Conservation (phyloP, 139 green algal species). For the Dunaliella primolecta region DNA sequence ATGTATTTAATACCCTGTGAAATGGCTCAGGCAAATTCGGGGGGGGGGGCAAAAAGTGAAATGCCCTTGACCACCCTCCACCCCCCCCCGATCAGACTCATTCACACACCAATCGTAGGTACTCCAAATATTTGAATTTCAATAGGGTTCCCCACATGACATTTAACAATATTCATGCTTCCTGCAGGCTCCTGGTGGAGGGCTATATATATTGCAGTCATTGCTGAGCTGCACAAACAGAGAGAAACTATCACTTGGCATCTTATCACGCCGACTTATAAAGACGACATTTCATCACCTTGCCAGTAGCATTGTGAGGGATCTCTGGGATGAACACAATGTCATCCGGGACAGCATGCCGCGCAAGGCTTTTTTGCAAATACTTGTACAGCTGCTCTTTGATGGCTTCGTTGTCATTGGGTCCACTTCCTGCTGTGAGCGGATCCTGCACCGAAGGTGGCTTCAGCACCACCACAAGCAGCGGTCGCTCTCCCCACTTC, state of each 20-base stretch:
- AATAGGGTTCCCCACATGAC: too few relatives aligned
- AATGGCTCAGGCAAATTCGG: too few relatives aligned
- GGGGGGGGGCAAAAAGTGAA: too few relatives aligned
- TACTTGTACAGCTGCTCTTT: conserved; percentile 28
- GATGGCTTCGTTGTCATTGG: conserved; percentile 6
- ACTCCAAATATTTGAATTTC: too few relatives aligned
- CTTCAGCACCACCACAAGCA: conserved; percentile 68
- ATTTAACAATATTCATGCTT: too few relatives aligned
- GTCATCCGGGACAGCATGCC: conserved; percentile 54
- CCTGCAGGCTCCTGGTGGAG: too few relatives aligned
- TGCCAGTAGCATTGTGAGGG: conserved; percentile 72
- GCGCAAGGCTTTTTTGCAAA: background rate
- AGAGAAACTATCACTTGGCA: background rate
- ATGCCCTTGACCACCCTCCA: too few relatives aligned
- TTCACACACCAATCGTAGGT: too few relatives aligned
- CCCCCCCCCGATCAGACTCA: too few relatives aligned
- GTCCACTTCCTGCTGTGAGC: background rate
- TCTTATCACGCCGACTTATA: background rate
- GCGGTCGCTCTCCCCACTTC: conserved; percentile 74
- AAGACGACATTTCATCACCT: conserved; percentile 13
- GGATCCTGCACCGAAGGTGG: background rate
- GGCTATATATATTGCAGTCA: too few relatives aligned
- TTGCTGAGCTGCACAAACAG: too few relatives aligned
- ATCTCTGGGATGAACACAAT: conserved; percentile 67
- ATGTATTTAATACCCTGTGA: too few relatives aligned